phyloP scores from a whole-genome alignment of 2,329 filamentous ascomycete genomes.

The Ophiostoma novo-ulmi region DNA sequence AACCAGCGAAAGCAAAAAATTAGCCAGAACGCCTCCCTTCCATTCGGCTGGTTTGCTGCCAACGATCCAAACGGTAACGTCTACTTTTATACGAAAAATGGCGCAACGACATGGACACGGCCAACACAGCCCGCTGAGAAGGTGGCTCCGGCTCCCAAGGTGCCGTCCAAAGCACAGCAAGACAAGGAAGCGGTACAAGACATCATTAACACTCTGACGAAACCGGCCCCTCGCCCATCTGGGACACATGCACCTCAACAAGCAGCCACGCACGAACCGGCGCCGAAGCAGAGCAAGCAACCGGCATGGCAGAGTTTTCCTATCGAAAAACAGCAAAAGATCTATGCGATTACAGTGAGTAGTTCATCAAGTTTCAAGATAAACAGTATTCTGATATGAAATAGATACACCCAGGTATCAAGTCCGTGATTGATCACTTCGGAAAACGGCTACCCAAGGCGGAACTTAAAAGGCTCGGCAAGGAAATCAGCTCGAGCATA shows the following conservation, averaged over 20 bases:
- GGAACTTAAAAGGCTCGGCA: conserved; percentile 57
- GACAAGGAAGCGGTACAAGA: conserved; percentile 73
- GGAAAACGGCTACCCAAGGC: conserved; percentile 82
- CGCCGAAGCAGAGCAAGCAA: conserved; percentile 54
- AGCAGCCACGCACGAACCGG: conserved; percentile 46
- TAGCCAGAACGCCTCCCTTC: conserved; percentile 43
- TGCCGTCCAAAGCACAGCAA: conserved; percentile 57
- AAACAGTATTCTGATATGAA: conserved; percentile 15
- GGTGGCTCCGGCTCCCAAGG: conserved; percentile 55
- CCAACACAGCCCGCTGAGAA: conserved; percentile 60
- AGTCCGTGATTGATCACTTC: conserved; percentile 81
- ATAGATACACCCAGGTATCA: conserved; percentile 78
- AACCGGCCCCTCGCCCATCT: conserved; percentile 51
- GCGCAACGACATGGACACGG: conserved; percentile 74
- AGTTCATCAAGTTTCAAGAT: not conserved
- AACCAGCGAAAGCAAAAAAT: conserved; percentile 30
- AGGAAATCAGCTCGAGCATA: conserved; percentile 76
- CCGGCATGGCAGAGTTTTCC: conserved; percentile 57
- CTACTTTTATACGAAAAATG: conserved; percentile 81
- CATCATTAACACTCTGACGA: conserved; percentile 79
- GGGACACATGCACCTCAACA: conserved; percentile 62
- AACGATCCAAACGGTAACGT: conserved; percentile 63
- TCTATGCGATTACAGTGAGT: conserved; percentile 88
- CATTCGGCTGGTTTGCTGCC: conserved; percentile 79
- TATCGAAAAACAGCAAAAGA: conserved; percentile 84